These are phyloP conservation scores for Podospora pseudocomata DNA, from an alignment of 495 filamentous ascomycete species.

Conservation along the genomic window DNA sequence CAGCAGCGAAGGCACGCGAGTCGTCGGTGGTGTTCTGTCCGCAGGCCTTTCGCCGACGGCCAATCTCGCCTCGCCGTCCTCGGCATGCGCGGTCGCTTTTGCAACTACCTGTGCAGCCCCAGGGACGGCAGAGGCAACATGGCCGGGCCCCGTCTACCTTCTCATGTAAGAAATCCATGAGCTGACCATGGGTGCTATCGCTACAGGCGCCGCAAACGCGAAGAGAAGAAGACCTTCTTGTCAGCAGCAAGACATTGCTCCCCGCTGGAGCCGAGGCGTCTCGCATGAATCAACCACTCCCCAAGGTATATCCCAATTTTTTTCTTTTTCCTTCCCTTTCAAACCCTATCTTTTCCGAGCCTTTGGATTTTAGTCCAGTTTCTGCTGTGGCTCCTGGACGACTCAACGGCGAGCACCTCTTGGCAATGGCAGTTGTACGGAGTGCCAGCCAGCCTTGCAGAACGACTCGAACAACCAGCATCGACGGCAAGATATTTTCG, in stretches of 20 bases:
- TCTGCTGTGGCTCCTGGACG: background rate
- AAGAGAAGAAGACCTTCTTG: constrained; percentile 11
- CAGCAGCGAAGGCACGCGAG: constrained; percentile 4
- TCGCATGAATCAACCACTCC: constrained; percentile 51
- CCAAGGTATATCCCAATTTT: constrained; percentile 39
- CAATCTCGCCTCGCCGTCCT: background rate
- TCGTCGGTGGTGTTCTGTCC: constrained; percentile 1
- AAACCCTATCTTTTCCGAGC: background rate
- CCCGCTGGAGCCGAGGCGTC: constrained; percentile 35
- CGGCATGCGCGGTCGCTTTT: background rate
- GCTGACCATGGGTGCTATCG: background rate
- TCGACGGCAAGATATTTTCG: background rate
- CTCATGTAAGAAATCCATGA: background rate
- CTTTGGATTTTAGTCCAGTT: background rate
- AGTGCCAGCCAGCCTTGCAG: background rate
- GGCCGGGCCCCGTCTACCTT: background rate
- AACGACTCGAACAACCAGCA: background rate
- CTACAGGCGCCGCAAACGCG: constrained; percentile 24
- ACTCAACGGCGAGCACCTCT: background rate
- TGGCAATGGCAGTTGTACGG: background rate
- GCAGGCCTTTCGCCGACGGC: background rate
- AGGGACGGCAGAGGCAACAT: background rate
- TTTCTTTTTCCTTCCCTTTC: constrained; percentile 9
- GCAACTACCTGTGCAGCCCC: background rate
- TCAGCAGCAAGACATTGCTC: constrained; percentile 38